Conservation (phyloP, 192 early-diverging fungal species). For the Obelidium mucronatum region DNA sequence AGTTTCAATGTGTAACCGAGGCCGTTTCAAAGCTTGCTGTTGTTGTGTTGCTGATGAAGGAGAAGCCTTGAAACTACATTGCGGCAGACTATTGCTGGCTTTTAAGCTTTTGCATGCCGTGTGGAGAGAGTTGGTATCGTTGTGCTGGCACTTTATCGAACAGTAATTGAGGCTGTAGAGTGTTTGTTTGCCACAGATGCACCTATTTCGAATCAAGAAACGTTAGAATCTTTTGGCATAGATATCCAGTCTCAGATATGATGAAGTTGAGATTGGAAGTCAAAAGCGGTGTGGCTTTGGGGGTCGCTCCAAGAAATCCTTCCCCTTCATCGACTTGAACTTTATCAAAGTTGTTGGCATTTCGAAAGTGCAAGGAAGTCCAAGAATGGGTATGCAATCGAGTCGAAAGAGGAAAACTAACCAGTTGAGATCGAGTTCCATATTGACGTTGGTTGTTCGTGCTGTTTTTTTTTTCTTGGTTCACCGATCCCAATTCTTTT, state of each 20-base stretch:
- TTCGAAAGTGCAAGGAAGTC: neutral
- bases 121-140: neutral
- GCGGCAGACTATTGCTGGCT: neutral
- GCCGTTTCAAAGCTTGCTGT: neutral
- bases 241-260: neutral
- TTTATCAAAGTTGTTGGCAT: neutral
- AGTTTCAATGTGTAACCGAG: neutral
- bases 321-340: neutral
- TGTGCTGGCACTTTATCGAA: neutral
- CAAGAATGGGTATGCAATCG: neutral
- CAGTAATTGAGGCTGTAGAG: neutral
- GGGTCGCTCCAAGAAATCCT: neutral
- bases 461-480: neutral
- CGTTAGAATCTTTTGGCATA: neutral
- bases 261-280: neutral
- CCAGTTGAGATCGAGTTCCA: slow-evolving; percentile 2
- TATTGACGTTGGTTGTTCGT: neutral
- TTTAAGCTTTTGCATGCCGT: neutral
- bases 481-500: neutral
- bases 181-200: slow-evolving; percentile 5
- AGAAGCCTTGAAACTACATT: neutral
- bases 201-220: neutral
- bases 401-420: neutral
- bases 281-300: neutral
- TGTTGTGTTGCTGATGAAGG: neutral